phyloP scores from a whole-genome alignment of 805 yeast species.

The Lipomyces yamanashiensis region DNA sequence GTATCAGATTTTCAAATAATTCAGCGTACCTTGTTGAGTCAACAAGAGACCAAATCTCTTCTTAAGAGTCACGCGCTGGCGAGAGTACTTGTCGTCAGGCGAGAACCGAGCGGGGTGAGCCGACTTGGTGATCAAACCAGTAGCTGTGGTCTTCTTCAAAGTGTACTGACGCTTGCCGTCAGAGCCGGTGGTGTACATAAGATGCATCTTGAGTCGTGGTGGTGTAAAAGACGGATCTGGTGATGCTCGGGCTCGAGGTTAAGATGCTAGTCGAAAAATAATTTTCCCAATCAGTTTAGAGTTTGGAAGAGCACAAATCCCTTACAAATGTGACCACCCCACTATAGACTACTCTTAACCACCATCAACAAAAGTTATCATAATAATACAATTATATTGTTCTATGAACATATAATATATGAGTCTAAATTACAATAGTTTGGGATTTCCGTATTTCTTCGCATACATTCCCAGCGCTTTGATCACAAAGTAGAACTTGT shows the following conservation, averaged over 20 bases:
- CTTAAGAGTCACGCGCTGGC: slow-evolving; percentile 98
- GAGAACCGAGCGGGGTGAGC: slow-evolving; percentile 99
- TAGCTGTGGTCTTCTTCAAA: slow-evolving; percentile 74
- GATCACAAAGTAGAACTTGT: slow-evolving; percentile 84
- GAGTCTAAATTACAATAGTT: neutral
- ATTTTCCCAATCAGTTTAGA: slow-evolving; percentile 2
- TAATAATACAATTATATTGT: neutral
- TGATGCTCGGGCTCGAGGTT: neutral
- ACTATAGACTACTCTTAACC: neutral
- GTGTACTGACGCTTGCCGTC: slow-evolving; percentile 98
- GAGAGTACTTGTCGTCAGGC: slow-evolving; percentile 98
- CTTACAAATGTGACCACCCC: neutral
- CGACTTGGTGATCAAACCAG: slow-evolving; percentile 95
- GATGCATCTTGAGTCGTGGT: slow-evolving; percentile 71
- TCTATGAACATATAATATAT: neutral
- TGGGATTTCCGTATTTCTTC: slow-evolving; percentile 30
- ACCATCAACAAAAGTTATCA: neutral
- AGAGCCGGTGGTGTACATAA: slow-evolving; percentile 94
- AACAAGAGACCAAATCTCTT: slow-evolving; percentile 90
- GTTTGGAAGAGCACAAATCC: neutral
- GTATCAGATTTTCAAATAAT: neutral
- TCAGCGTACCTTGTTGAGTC: slow-evolving; percentile 60
- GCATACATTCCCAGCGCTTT: slow-evolving; percentile 86
- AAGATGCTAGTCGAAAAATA: slow-evolving; percentile 1
- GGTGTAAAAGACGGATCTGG: neutral